Evolutionary conservation across 2,329 filamentous ascomycete species (phyloP).

Genomic region (Diaporthe caulivora): DNA sequence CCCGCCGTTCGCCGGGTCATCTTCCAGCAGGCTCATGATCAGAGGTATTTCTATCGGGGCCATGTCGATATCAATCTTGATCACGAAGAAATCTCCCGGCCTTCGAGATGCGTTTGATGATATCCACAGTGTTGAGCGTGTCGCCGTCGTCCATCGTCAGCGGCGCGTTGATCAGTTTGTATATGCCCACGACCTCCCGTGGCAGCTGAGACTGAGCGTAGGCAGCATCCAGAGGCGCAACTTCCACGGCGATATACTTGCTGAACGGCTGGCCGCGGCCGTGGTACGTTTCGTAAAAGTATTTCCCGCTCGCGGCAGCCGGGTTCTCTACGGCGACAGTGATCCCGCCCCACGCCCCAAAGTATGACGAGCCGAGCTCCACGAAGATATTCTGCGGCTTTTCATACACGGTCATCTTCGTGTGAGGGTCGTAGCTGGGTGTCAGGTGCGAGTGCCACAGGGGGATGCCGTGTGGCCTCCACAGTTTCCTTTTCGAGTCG

Average conservation of each 20-base stretch:
- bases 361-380: constrained; percentile 13
- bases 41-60: constrained; percentile 8
- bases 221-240: not conserved
- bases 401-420: not conserved
- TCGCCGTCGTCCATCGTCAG: constrained; percentile 10
- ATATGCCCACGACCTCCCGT: constrained; percentile 1
- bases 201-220: not conserved
- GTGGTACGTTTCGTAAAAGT: constrained; percentile 4
- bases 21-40: not conserved
- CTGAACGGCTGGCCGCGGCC: constrained; percentile 1
- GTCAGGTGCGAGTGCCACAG: constrained; percentile 19
- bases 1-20: not conserved
- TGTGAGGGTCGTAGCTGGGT: not conserved
- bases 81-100: not conserved
- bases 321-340: too few species aligned
- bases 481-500: not conserved
- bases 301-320: not conserved
- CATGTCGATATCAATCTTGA: constrained; percentile 2
- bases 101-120: constrained; percentile 8
- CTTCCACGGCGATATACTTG: constrained; percentile 8
- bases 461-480: not conserved
- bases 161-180: constrained; percentile 5
- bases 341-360: not conserved
- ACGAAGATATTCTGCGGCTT: constrained; percentile 7
- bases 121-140: not conserved